These are phyloP conservation scores for Acanthamoeba lenticulata DNA, from an alignment of 208 protist genomes.

Conservation along the genomic window DNA sequence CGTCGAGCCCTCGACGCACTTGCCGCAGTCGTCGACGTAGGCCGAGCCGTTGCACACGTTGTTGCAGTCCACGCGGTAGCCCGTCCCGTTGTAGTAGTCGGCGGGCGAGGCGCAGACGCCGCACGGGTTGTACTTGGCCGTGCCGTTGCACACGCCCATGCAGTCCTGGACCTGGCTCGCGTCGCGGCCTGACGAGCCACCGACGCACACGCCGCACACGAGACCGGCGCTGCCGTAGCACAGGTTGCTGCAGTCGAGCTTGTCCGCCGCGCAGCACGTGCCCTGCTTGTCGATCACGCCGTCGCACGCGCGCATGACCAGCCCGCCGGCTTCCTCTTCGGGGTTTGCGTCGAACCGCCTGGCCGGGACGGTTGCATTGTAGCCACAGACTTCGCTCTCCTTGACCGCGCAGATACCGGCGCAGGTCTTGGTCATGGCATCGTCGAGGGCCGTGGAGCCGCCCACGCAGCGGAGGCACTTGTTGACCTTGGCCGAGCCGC, in stretches of 20 bases:
- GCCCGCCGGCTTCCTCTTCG: background rate
- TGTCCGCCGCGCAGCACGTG: background rate
- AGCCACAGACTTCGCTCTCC: background rate
- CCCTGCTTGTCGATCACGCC: background rate
- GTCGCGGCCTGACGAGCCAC: background rate
- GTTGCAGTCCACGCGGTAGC: no score
- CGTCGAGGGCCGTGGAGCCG: background rate
- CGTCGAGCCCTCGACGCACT: background rate
- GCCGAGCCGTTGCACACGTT: no score
- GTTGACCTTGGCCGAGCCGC: background rate
- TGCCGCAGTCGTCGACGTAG: no score
- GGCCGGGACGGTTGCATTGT: no score
- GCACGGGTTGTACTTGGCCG: background rate
- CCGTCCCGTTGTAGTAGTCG: no score
- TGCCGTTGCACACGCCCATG: background rate
- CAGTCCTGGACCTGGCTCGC: background rate
- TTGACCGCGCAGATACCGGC: background rate
- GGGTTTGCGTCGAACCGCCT: background rate
- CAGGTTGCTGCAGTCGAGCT: background rate
- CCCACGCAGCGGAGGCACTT: background rate
- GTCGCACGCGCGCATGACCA: background rate
- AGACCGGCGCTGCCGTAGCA: background rate
- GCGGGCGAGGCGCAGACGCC: no score
- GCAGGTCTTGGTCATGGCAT: background rate
- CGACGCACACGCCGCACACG: background rate